Conservation (phyloP, 2,329 filamentous ascomycete species). For the Zasmidium cellare region DNA sequence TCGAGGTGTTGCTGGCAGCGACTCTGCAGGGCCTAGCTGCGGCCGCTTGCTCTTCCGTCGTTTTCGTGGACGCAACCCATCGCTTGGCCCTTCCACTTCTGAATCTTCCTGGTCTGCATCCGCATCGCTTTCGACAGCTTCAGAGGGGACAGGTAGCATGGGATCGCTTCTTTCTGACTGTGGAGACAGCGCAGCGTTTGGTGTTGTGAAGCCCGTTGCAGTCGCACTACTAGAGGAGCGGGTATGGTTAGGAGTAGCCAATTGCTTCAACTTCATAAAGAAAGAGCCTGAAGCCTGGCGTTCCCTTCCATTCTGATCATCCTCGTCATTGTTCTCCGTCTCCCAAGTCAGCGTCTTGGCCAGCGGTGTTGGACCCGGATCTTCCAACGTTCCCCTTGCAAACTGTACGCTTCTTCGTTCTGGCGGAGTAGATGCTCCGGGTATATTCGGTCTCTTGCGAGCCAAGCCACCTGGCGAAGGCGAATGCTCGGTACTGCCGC, state of each 20-base stretch:
- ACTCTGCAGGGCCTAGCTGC: slow-evolving; percentile 58
- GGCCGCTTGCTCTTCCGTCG: slow-evolving; percentile 63
- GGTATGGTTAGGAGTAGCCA: slow-evolving; percentile 25
- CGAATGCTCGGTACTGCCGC: slow-evolving; percentile 3
- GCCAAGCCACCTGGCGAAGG: background rate
- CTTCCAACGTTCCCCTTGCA: slow-evolving; percentile 25
- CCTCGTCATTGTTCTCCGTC: slow-evolving; percentile 22
- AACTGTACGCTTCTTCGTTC: slow-evolving; percentile 32
- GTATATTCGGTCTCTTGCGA: slow-evolving; percentile 11
- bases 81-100: slow-evolving; percentile 46
- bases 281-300: slow-evolving; percentile 28
- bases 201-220: slow-evolving; percentile 22
- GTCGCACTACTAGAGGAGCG: slow-evolving; percentile 8
- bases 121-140: slow-evolving; percentile 62
- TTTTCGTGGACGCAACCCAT: slow-evolving; percentile 56
- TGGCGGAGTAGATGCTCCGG: slow-evolving; percentile 23
- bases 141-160: slow-evolving; percentile 28
- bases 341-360: slow-evolving; percentile 29
- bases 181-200: slow-evolving; percentile 29
- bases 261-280: slow-evolving; percentile 32
- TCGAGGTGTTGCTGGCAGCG: slow-evolving; percentile 67
- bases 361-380: slow-evolving; percentile 19
- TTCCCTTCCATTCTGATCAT: slow-evolving; percentile 17
- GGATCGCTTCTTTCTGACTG: slow-evolving; percentile 35
- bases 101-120: slow-evolving; percentile 76